These are phyloP conservation scores for Allantophomopsis cytisporea DNA, from an alignment of 2,329 filamentous ascomycete species.

Conservation along the genomic window DNA sequence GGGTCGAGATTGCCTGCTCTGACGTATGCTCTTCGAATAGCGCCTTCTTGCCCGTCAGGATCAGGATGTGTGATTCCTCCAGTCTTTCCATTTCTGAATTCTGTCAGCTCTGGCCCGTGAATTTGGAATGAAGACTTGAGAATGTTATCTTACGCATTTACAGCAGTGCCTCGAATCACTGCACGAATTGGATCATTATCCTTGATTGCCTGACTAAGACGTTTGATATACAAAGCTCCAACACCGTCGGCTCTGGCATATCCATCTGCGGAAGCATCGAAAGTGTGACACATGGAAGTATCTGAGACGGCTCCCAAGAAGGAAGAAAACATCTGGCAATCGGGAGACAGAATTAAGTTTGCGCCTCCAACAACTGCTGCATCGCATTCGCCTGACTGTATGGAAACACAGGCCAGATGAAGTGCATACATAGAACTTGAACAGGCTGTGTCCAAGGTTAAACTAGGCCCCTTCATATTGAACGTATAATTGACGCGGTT, in stretches of 20 bases:
- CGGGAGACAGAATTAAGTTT: conserved; percentile 7
- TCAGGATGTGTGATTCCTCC: conserved; percentile 41
- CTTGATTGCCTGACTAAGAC: conserved; percentile 38
- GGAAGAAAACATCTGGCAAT: conserved; percentile 6
- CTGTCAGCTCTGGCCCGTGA: too few species aligned
- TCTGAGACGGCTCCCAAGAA: conserved; percentile 7
- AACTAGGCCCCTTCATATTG: conserved; percentile 32
- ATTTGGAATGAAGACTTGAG: too few species aligned
- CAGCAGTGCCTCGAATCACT: conserved; percentile 35
- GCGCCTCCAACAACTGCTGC: conserved; percentile 9
- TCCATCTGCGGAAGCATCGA: conserved; percentile 45
- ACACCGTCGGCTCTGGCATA: conserved; percentile 52
- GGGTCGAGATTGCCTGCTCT: conserved; percentile 4
- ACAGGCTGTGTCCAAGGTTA: conserved; percentile 31
- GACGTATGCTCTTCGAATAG: conserved; percentile 7
- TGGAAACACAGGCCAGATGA: conserved; percentile 34
- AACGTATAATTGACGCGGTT: conserved; percentile 40
- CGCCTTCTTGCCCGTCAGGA: conserved; percentile 21
- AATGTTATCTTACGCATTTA: not conserved
- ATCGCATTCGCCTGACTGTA: conserved; percentile 28
- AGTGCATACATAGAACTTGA: conserved; percentile 40
- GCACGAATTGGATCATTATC: conserved; percentile 44
- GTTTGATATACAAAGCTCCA: conserved; percentile 43
- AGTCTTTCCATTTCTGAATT: conserved; percentile 40
- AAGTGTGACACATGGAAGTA: conserved; percentile 40